A percentile compares a stretch with the other conserved stretches of the same genome.
These are phyloP conservation scores for Elsinoe australis DNA, from an alignment of 2,329 filamentous ascomycete genomes.

Conservation along the genomic window DNA sequence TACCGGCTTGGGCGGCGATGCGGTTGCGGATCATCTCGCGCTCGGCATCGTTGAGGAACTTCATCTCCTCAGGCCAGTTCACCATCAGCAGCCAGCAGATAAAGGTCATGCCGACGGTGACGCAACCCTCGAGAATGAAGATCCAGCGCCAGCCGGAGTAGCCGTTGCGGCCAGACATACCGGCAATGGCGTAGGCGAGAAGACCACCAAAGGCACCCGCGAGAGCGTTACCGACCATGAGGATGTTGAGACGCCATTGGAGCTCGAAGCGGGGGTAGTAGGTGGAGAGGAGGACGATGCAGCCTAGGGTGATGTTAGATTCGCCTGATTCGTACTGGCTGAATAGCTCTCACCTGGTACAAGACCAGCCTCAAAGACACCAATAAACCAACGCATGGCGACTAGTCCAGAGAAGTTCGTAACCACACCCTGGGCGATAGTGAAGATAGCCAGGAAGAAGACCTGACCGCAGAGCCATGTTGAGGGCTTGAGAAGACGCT, in stretches of 20 bases:
- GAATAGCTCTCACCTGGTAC: slow-evolving; percentile 14
- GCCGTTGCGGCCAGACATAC: slow-evolving; percentile 26
- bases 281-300: slow-evolving; percentile 16
- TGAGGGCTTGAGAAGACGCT: slow-evolving; percentile 31
- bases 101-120: slow-evolving; percentile 27
- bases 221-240: slow-evolving; percentile 19
- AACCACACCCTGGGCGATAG: slow-evolving; percentile 38
- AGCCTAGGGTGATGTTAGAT: slow-evolving; percentile 8
- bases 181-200: slow-evolving; percentile 25
- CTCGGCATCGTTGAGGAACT: slow-evolving; percentile 29
- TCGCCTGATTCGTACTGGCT: neutral
- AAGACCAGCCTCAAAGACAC: slow-evolving; percentile 28
- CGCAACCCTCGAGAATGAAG: slow-evolving; percentile 29
- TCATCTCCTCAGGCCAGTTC: slow-evolving; percentile 29
- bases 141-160: slow-evolving; percentile 29
- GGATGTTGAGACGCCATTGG: slow-evolving; percentile 17
- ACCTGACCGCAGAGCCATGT: slow-evolving; percentile 39
- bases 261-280: slow-evolving; percentile 18
- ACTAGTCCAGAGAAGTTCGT: slow-evolving; percentile 41
- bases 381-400: slow-evolving; percentile 37
- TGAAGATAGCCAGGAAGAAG: slow-evolving; percentile 35
- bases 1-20: slow-evolving; percentile 35
- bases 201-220: slow-evolving; percentile 27
- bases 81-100: slow-evolving; percentile 29
- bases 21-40: slow-evolving; percentile 27